Evolutionary conservation across 2,329 filamentous ascomycete genomes (phyloP).

Genomic region (Fusarium metavorans): DNA sequence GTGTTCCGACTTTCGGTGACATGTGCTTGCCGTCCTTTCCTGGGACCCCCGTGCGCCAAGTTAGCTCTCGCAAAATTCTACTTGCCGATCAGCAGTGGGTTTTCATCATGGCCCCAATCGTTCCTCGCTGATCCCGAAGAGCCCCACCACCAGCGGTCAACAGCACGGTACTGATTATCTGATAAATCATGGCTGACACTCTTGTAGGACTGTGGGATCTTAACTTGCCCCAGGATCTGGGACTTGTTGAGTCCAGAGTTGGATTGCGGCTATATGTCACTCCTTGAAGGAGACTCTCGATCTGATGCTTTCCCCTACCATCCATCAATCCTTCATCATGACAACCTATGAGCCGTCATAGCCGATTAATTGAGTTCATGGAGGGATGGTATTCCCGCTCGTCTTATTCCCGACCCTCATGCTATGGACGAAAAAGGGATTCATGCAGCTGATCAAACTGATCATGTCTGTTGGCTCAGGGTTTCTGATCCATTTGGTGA

Average conservation of each 20-base stretch:
- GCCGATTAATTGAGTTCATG: background rate
- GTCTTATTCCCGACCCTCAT: background rate
- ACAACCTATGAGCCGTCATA: background rate
- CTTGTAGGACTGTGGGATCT: background rate
- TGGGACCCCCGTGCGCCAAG: background rate
- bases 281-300: background rate
- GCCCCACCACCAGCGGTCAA: conserved; percentile 1
- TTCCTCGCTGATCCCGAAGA: background rate
- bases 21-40: background rate
- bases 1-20: background rate
- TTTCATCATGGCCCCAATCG: background rate
- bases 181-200: background rate
- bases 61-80: background rate
- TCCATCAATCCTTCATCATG: background rate
- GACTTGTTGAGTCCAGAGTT: background rate
- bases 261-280: background rate
- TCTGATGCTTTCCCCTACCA: conserved; percentile 1
- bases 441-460: background rate
- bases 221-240: background rate
- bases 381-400: background rate
- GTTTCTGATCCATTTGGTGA: background rate
- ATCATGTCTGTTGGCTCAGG: background rate
- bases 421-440: background rate
- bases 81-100: background rate
- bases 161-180: conserved; percentile 1